These are phyloP conservation scores for Chaetoceros tenuissimus DNA, from an alignment of 108 stramenopile species.

Conservation along the genomic window DNA sequence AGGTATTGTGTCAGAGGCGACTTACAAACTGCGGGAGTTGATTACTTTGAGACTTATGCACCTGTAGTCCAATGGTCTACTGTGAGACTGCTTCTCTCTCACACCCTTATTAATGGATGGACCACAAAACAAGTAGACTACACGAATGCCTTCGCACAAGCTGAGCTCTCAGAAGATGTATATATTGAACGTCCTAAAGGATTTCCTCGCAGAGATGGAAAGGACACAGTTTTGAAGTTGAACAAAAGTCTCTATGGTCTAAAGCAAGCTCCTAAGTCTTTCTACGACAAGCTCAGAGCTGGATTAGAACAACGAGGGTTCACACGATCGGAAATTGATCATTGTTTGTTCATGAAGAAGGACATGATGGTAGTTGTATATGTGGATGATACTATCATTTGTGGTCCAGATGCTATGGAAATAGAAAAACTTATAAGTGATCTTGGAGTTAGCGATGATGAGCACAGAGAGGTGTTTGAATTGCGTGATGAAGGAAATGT, in stretches of 20 bases:
- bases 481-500: conserved; percentile 7
- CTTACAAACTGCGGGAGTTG: conserved; percentile 6
- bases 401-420: neutral
- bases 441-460: neutral
- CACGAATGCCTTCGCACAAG: conserved; percentile 15
- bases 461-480: neutral
- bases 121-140: conserved; percentile 2
- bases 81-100: conserved; percentile 5
- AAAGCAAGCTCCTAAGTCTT: conserved; percentile 10
- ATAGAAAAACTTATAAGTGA: neutral
- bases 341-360: neutral
- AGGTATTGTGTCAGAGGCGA: conserved; percentile 16
- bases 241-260: conserved; percentile 18
- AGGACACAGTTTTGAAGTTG: conserved; percentile 5
- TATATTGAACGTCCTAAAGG: conserved; percentile 8
- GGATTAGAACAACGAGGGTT: neutral
- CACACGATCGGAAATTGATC: neutral
- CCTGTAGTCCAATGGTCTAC: conserved; percentile 41
- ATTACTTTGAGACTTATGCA: conserved; percentile 21
- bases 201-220: neutral
- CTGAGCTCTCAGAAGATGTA: conserved; percentile 12
- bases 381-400: conserved; percentile 1
- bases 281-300: neutral
- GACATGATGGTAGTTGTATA: neutral
- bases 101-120: conserved; percentile 1